A percentile compares a stretch with the other conserved stretches of the same genome.
Evolutionary conservation across 768 basidiomycete genomes (phyloP).

Genomic region (Xanthoconium purpureum): DNA sequence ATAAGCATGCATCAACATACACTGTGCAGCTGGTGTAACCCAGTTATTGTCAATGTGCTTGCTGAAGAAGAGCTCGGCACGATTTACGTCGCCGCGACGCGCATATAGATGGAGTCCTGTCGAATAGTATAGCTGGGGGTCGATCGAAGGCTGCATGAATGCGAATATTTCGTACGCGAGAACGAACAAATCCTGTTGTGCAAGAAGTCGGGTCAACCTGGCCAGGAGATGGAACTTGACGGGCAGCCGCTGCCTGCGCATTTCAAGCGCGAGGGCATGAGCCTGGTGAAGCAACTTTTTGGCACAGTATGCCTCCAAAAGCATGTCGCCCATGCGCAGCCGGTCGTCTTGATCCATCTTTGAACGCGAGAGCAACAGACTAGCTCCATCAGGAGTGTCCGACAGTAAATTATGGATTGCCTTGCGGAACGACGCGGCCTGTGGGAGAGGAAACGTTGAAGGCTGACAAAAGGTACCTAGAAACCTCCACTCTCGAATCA

Average conservation of each 20-base stretch:
- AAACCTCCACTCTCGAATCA: conserved; percentile 39
- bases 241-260: conserved; percentile 37
- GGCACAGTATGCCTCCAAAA: conserved; percentile 41
- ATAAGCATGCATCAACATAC: conserved; percentile 55
- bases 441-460: conserved; percentile 3
- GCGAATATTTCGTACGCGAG: conserved; percentile 45
- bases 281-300: conserved; percentile 36
- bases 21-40: conserved; percentile 31
- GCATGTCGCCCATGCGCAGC: conserved; percentile 35
- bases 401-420: conserved; percentile 27
- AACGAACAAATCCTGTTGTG: conserved; percentile 35
- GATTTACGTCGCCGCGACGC: conserved; percentile 46
- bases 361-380: conserved; percentile 19
- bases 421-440: conserved; percentile 28
- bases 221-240: conserved; percentile 32
- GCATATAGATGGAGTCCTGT: conserved; percentile 54
- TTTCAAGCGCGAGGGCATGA: conserved; percentile 38
- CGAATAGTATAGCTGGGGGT: conserved; percentile 28
- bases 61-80: conserved; percentile 44
- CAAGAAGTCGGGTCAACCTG: conserved; percentile 42
- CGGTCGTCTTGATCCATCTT: conserved; percentile 29
- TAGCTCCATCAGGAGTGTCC: conserved; percentile 33
- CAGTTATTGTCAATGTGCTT: conserved; percentile 31
- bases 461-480: conserved; percentile 25
- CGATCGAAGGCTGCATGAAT: conserved; percentile 24